A percentile compares a stretch with the other conserved stretches of the same genome.
These are phyloP conservation scores for Diphasiastrum complanatum DNA, from an alignment of 83 land plant species.

Conservation along the genomic window DNA sequence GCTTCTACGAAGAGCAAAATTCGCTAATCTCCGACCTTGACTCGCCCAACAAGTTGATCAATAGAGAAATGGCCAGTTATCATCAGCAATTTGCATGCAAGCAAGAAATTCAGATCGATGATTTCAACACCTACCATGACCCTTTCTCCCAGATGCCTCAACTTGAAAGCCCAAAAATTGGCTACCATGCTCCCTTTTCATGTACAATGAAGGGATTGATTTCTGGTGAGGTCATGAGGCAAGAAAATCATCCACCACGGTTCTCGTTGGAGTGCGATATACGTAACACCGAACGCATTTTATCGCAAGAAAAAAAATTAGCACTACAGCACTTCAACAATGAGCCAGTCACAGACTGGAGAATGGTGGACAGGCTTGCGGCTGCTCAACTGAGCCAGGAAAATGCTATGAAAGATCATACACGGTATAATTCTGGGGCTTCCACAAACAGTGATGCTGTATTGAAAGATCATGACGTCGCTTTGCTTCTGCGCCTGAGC, in stretches of 20 bases:
- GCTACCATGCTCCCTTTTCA: not conserved
- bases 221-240: not conserved
- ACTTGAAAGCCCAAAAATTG: constrained; percentile 1
- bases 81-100: constrained; percentile 5
- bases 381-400: constrained; percentile 8
- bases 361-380: constrained; percentile 4
- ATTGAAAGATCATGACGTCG: too few relatives aligned
- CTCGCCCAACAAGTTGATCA: too few relatives aligned
- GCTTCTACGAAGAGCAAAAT: too few relatives aligned
- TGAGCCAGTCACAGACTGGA: constrained; percentile 10
- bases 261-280: not conserved
- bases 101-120: not conserved
- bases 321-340: too few relatives aligned
- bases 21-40: too few relatives aligned
- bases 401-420: not conserved
- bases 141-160: constrained; percentile 4
- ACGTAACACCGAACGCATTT: not conserved
- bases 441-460: too few relatives aligned
- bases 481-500: constrained; percentile 1
- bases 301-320: too few relatives aligned
- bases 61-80: too few relatives aligned
- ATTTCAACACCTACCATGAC: not conserved
- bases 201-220: not conserved
- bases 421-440: not conserved
- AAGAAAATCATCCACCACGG: not conserved